Base-by-base conservation (phyloP, 1,284 basidiomycete species). In the Clitocybe nebularis region DNA sequence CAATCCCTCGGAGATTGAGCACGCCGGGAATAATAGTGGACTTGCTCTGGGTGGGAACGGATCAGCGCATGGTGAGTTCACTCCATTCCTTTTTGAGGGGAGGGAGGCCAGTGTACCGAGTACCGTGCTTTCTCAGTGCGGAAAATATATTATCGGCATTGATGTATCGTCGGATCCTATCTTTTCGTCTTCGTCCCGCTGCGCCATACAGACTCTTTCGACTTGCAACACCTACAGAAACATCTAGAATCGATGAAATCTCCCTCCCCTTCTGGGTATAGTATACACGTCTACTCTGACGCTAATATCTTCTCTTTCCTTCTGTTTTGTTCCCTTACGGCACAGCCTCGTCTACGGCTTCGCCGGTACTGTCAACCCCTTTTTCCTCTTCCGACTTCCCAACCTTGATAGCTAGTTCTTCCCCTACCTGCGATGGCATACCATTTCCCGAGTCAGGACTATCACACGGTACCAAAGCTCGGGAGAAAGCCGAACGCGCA, bases 81-180 rank as follows among this genome's bases (percentile, higher is more conserved):
- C 68, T 67, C 68, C 60, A 53, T 61, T 65, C 62, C 55, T 63
- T 59, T 60, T 65, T 62, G 61, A 75, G 78, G 81, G 81, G 84
- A 81, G 80, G 81, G 81, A 77, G 80, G 78, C 71, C 75, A 78
- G 72, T 74, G 78, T 84, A 84, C 81, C 82, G 73, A 85, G 81
- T 67, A 66, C 81, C 81, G 78, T 85, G 69, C 83, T 84, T 85
- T 80, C 68, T 68, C 79, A 85, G 81, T 83, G 79, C 81, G 81
- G 79, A 81, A 82, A 75, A 67, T 75, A 66, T 75, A 76, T 67
- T 69, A 78, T 72, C 79, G 73, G 60, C 74, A 74, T 68, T 84
- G 69, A 84, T 62, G 50, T 53, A 59, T 58, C 62, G 48, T 64
- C 65, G 59, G 59, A 60, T 60, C 54, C 55, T 60, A 56, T 50